A percentile compares a stretch with the other conserved stretches of the same genome.
Evolutionary conservation across 257 asterid species (phyloP).

Genomic region (Ballota nigra): DNA sequence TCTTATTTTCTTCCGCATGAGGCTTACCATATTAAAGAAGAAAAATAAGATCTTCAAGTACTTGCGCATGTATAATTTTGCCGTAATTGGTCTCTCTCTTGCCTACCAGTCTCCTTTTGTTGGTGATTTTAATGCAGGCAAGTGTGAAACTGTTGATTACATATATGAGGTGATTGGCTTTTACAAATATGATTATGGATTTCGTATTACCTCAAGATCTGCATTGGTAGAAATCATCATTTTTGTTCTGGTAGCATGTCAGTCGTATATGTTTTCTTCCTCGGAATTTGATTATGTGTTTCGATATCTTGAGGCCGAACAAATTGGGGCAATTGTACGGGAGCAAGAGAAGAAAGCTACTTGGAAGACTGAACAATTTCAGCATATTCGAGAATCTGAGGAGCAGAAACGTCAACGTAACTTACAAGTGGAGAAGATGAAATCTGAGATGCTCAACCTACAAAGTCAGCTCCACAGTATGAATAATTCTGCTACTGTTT

Average conservation of each 20-base stretch:
- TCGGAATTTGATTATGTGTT: conserved; percentile 97
- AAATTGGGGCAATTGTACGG: conserved; percentile 91
- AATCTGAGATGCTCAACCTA: conserved; percentile 97
- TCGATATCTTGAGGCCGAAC: conserved; percentile 98
- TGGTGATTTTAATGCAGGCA: conserved; percentile 74
- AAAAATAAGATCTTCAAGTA: conserved; percentile 87
- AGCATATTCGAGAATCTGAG: conserved; percentile 87
- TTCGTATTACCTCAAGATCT: conserved; percentile 95
- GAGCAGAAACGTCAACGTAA: conserved; percentile 89
- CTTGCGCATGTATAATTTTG: conserved; percentile 81
- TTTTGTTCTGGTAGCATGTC: conserved; percentile 87
- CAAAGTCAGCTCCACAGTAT: conserved; percentile 83
- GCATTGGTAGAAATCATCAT: conserved; percentile 94
- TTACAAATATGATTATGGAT: conserved; percentile 95
- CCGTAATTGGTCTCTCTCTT: conserved; percentile 91
- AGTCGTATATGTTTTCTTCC: conserved; percentile 95
- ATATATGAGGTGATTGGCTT: conserved; percentile 94
- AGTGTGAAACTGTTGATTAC: conserved; percentile 84
- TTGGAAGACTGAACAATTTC: conserved; percentile 92
- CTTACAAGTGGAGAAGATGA: conserved; percentile 97
- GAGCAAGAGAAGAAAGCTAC: conserved; percentile 98
- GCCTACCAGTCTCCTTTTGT: conserved; percentile 93
- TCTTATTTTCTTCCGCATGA: conserved; percentile 87
- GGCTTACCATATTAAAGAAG: conserved; percentile 89
- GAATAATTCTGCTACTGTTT: conserved; percentile 55